Evolutionary conservation across 2,329 filamentous ascomycete genomes (phyloP).

Genomic region (Dactylellina cionopaga): DNA sequence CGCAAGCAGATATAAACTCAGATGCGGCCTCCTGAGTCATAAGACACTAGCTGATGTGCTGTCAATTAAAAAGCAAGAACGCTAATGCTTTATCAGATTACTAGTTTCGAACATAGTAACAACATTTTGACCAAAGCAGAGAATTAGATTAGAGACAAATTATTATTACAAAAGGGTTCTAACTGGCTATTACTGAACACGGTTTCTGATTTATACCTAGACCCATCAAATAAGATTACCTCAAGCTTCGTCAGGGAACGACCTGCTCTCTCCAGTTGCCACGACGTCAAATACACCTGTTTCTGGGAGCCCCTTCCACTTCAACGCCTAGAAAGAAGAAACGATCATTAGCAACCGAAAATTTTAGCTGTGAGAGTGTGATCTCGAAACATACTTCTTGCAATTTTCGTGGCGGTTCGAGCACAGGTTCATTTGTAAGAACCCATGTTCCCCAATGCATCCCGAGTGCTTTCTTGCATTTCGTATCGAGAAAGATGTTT

Average conservation of each 20-base stretch:
- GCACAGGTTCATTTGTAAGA: conserved; percentile 82
- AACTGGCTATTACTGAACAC: neutral
- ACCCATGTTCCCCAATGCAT: conserved; percentile 92
- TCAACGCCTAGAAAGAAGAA: conserved; percentile 68
- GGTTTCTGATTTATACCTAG: conserved; percentile 8
- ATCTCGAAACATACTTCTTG: conserved; percentile 63
- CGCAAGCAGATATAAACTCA: conserved; percentile 18
- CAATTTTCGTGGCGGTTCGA: conserved; percentile 80
- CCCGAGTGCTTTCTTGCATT: conserved; percentile 78
- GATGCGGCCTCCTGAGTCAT: conserved; percentile 25
- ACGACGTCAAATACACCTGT: conserved; percentile 82
- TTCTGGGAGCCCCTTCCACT: conserved; percentile 73
- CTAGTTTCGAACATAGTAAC: neutral
- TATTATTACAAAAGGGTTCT: conserved; percentile 19
- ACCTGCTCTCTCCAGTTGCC: conserved; percentile 82
- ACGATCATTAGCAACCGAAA: conserved; percentile 10
- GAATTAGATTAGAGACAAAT: neutral
- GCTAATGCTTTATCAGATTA: neutral
- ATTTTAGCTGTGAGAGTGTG: neutral
- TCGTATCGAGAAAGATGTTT: conserved; percentile 86
- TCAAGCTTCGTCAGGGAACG: conserved; percentile 67
- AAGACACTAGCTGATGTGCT: conserved; percentile 35
- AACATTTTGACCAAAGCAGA: neutral
- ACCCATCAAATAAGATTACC: conserved; percentile 4
- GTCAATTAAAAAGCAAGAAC: conserved; percentile 34